Conservation (phyloP, 176 grass and related monocot species). For the Aegilops tauschii region DNA sequence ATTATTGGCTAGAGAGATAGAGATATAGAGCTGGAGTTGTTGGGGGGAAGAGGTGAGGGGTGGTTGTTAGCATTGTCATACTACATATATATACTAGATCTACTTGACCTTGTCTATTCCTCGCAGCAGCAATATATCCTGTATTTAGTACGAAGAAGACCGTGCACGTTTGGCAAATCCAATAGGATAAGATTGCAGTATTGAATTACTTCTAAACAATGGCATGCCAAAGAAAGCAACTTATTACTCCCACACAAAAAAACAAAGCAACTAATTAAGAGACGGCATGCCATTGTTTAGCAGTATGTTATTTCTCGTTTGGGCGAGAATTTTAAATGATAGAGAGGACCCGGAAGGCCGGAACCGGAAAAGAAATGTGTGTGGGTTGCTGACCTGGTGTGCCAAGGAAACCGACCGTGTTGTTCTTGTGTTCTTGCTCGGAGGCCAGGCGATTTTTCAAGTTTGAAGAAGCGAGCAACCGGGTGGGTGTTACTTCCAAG, state of each 20-base stretch:
- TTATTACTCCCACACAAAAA: not conserved
- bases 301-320: not conserved
- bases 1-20: not conserved
- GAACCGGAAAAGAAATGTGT: not conserved
- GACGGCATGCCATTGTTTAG: not conserved
- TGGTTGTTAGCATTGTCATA: not conserved
- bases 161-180: not conserved
- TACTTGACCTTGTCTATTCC: not conserved
- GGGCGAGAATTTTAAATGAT: not conserved
- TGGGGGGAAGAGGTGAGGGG: not conserved
- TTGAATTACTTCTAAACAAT: not conserved
- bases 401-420: not conserved
- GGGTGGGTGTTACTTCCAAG: conserved; percentile 4
- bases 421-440: not conserved
- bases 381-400: not conserved
- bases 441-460: not conserved
- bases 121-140: conserved; percentile 1
- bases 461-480: not conserved
- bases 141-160: not conserved
- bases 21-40: not conserved
- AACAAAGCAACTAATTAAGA: not conserved
- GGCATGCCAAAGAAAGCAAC: not conserved
- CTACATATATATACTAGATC: not conserved
- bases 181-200: not conserved
- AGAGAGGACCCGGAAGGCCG: not conserved